Evolutionary conservation across 495 filamentous ascomycete genomes (phyloP), one percentile per base, ranked within the genome.

Genomic region (Hyaloscypha hepaticicola): DNA sequence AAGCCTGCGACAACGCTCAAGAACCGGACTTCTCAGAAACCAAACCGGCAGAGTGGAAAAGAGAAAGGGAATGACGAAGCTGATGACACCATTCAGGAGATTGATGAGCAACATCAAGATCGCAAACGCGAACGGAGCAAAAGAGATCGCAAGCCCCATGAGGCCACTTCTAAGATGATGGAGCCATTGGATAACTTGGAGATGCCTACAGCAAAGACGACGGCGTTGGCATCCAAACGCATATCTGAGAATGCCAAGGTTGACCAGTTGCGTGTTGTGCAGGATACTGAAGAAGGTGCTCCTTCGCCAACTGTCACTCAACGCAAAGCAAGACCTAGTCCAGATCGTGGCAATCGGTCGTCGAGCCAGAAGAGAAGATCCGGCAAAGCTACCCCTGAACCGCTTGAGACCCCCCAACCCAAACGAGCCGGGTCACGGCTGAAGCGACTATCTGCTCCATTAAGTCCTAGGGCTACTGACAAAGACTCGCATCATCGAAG

Each of bases 251-350:
- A 70, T 62, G 53, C 56, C 5, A 68, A 53, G 11, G 51, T 58
- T 19, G 60, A 69, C 7, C 29, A 62, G n/a, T 25, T 61, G 19
- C 31, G 29, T 7, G 50, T 61, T 9, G 49, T 65, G 12, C 59
- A 68, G 6, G 75, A 76, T 25, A 63, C 72, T 21, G 85, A 89
- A 27, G 87, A 89, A 50, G 88, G 86, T 60, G 89, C 89, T 1
- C 89, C 89, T 9, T 87, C 87, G 3, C 89, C 89, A 4, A 82
- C 85, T 1, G 80, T 91, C 24, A 82, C 85, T 56, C 80, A 87
- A 77, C 75, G 80, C 63, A 73, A 80, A 60, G 73, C 80, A n/a
- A 77, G 82, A 53, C 73, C 71, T 73, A 82, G 73, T 65, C 77
- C 64, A 70, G 45, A 79, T 73, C 63, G 65, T 70, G 45, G 79